These are phyloP conservation scores for Globisporangium abappressorium DNA, from an alignment of 352 stramenopile species.

Conservation along the genomic window DNA sequence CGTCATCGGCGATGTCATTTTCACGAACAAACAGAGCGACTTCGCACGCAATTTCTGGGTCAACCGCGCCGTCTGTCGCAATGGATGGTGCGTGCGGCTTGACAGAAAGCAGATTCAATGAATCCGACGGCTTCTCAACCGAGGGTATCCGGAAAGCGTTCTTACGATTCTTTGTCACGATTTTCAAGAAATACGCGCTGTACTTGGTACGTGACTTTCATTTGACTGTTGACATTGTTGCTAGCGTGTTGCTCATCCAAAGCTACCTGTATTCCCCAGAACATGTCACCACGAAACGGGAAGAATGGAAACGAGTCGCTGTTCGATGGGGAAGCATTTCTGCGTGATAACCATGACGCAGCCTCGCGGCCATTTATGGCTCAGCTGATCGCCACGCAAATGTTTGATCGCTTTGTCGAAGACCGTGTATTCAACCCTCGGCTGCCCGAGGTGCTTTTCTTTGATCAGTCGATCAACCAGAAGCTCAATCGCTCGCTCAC, in stretches of 20 bases:
- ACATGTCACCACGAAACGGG: constrained; percentile 19
- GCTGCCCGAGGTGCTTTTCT: constrained; percentile 76
- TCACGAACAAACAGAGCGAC: constrained; percentile 12
- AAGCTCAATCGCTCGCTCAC: constrained; percentile 78
- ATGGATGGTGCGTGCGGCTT: constrained; percentile 43
- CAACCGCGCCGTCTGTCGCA: not conserved
- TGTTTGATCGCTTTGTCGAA: constrained; percentile 86
- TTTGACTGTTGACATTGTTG: not conserved
- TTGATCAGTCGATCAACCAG: constrained; percentile 85
- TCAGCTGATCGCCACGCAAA: constrained; percentile 67
- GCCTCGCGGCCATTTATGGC: constrained; percentile 58
- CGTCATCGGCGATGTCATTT: constrained; percentile 19
- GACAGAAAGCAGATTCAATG: constrained; percentile 65
- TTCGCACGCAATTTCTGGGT: not conserved
- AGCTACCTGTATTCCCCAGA: constrained; percentile 17
- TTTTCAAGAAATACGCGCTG: constrained; percentile 74
- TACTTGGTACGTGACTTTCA: constrained; percentile 52
- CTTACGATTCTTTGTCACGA: constrained; percentile 77
- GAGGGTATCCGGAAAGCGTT: constrained; percentile 68
- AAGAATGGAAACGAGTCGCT: constrained; percentile 36
- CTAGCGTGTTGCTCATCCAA: not conserved
- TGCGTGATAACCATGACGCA: constrained; percentile 67
- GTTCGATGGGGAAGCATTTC: constrained; percentile 64
- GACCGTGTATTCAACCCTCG: constrained; percentile 64
- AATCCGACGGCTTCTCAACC: constrained; percentile 66